Percentiles rank a stretch among this genome's conserved stretches.
These are phyloP conservation scores for Odontarrhena argentea DNA, from an alignment of 345 rosid genomes.

Conservation along the genomic window DNA sequence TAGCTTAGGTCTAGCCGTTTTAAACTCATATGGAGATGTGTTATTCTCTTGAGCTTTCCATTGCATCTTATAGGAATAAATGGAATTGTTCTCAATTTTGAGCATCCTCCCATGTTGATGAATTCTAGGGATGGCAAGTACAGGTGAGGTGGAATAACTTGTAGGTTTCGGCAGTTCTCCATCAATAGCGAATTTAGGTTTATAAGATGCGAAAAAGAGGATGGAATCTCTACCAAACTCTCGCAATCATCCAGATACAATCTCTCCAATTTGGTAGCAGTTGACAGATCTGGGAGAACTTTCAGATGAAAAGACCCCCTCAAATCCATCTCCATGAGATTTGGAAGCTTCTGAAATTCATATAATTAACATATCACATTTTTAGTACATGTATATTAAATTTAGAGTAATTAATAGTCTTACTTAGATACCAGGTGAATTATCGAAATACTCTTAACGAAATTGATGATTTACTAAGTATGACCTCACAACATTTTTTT, in stretches of 20 bases:
- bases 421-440: no score
- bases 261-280: conserved; percentile 25
- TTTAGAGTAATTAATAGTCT: no score
- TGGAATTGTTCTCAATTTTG: background rate
- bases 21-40: background rate
- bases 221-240: conserved; percentile 17
- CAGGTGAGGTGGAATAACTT: background rate
- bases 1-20: background rate
- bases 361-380: no score
- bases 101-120: conserved; percentile 11
- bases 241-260: conserved; percentile 17
- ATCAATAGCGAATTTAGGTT: background rate
- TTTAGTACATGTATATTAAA: no score
- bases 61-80: background rate
- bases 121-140: background rate
- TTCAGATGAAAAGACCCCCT: background rate
- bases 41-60: background rate
- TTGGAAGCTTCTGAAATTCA: conserved; percentile 25
- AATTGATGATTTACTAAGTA: no score
- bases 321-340: conserved; percentile 33
- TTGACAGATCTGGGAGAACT: conserved; percentile 36
- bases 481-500: no score
- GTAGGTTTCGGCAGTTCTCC: background rate
- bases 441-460: no score
- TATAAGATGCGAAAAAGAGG: background rate